Evolutionary conservation across 2,329 filamentous ascomycete genomes (phyloP).

Genomic region (Phaeophleospora eucalypticola): DNA sequence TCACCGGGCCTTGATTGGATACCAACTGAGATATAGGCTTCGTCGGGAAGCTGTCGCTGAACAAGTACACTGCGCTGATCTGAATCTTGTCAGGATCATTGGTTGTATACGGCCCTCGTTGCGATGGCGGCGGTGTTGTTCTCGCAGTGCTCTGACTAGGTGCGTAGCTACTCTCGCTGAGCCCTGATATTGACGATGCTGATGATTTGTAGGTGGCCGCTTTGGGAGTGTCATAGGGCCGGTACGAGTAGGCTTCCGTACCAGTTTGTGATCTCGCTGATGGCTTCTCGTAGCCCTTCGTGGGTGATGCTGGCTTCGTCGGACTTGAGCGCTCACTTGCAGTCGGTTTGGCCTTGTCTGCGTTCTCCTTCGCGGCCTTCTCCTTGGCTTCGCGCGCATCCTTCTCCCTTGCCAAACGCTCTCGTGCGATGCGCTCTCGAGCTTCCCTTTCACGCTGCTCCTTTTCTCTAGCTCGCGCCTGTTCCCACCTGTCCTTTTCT

Average conservation of each 20-base stretch:
- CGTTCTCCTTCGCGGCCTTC: conserved; percentile 30
- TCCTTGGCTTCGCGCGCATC: conserved; percentile 38
- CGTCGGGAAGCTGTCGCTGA: conserved; percentile 82
- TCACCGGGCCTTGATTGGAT: conserved; percentile 77
- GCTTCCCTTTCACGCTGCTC: conserved; percentile 48
- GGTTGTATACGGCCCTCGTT: conserved; percentile 74
- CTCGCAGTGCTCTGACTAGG: conserved; percentile 77
- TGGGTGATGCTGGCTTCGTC: conserved; percentile 3
- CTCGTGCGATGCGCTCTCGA: conserved; percentile 43
- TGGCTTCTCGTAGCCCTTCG: conserved; percentile 40
- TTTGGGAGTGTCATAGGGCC: conserved; percentile 30
- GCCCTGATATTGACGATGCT: conserved; percentile 44
- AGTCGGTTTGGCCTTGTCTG: conserved; percentile 18
- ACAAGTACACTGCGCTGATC: conserved; percentile 87
- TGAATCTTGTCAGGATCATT: conserved; percentile 94
- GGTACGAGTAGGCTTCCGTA: conserved; percentile 51
- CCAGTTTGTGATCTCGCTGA: conserved; percentile 57
- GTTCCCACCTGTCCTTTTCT: conserved; percentile 51
- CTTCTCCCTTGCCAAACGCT: conserved; percentile 34
- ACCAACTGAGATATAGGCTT: conserved; percentile 89
- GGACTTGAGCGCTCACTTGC: conserved; percentile 29
- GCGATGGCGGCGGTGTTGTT: conserved; percentile 75
- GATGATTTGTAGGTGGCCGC: conserved; percentile 48
- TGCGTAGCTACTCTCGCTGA: conserved; percentile 83
- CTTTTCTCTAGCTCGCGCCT: conserved; percentile 45